Evolutionary conservation across 805 yeast genomes (phyloP), one percentile per base, ranked within the genome.

Genomic region (Candida nanaspora): DNA sequence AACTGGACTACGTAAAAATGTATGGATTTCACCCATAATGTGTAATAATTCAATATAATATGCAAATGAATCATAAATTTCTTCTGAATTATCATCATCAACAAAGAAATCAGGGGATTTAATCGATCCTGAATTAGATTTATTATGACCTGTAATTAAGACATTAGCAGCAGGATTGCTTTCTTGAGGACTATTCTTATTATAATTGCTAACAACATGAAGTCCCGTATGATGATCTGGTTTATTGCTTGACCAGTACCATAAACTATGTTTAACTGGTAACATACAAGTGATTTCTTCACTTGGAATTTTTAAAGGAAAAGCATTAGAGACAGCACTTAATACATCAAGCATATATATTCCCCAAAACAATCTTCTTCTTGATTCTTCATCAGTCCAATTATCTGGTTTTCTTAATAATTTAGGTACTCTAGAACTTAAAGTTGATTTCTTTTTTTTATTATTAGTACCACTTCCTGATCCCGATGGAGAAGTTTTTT

Each of bases 381-480:
- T 55, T 6, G 57, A 53, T 37, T 65, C 69, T 16, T 51, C 58
- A 39, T 65, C 68, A n/a, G 63, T 55, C 67, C 69, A 65, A 36
- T 59, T 55, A 16, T 55, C 55, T 1, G 59, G 56, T 26, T 47
- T 52, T 20, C 40, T 38, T 19, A 52, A 38, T 9, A 52, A 21
- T 26, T 47, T 43, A 7, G 52, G 46, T 15, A 48, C 37, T 33
- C 48, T 46, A 3, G 57, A 44, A 9, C 48, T 27, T 3, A 25
- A 26, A 8, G n/a, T n/a, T n/a, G 38, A 25, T 13, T 26, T 39
- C 21, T 19, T 33, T 26, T 27, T 35, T 23, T 21, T 40, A 6
- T 29, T 28, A 6, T 30, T 23, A 15, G 34, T 20, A 16, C 20
- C 7, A 31, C 16, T 25, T 36, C 39, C 10, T 21, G 23, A 19